Evolutionary conservation across 2,329 filamentous ascomycete species (phyloP), one percentile per base, ranked within the genome.

Genomic region (Cladosporium sp.): DNA sequence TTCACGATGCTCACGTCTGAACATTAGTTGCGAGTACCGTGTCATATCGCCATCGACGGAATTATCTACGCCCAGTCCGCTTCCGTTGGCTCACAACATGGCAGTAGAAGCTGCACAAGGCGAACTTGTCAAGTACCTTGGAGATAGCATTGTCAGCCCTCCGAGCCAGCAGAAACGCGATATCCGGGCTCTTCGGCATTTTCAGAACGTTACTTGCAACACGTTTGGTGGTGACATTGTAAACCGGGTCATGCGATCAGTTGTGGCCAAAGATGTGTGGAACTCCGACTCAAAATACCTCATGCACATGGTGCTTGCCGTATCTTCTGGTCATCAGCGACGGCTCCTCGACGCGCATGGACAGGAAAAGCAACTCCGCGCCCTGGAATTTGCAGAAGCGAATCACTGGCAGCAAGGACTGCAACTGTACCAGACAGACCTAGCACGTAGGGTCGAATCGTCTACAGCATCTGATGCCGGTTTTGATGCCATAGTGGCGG

Each of bases 241-340:
- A 12, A 51, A 50, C 13, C 13, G 20, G 6, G 56, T 65, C 24
- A 62, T 66, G 59, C 61, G 61, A 15, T 15, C 34, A 24, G 51
- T 58, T 20, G 61, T 63, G 3, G 49, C 52, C 13, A 58, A 54
- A 10, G 39, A 54, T 20, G 60, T 58, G 17, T 66, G 63, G 61
- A 24, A 56, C n/a, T 44, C 58, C 44, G 32, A 56, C n/a, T 44
- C 58, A 42, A 59, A 61, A 2, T 61, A 59, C 17, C 57, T 66
- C 2, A 66, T 64, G 61, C 62, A 65, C 34, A 58, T 66, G 59
- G 50, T 60, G 13, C 51, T 66, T 12, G 64, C 64, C 10, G 60
- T 65, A 4, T 60, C 61, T 13, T 36, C 49, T 24, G 64, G 60
- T 5, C 53, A 56, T 34, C 55, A 59, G 15, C 54, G 44, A 50